Percentiles rank a stretch among this genome's conserved stretches.
These are phyloP conservation scores for Entophlyctis luteolus DNA, from an alignment of 192 early-diverging fungal species.

Conservation along the genomic window DNA sequence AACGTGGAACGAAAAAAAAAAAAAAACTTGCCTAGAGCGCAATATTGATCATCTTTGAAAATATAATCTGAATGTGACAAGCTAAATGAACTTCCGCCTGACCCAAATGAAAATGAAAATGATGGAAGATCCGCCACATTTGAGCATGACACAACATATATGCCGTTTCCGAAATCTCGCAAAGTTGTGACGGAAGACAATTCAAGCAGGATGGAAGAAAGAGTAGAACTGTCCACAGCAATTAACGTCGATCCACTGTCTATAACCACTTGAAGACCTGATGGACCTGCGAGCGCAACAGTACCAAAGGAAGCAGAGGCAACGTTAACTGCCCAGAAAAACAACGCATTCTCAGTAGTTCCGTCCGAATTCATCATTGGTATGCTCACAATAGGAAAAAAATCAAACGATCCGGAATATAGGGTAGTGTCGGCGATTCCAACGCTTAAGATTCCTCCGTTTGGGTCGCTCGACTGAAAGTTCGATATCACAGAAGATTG, in stretches of 20 bases:
- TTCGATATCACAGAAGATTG: not conserved
- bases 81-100: too few species aligned
- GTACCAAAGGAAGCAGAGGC: not conserved
- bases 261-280: not conserved
- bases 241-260: conserved; percentile 12
- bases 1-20: not conserved
- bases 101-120: not conserved
- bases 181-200: not conserved
- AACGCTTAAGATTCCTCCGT: not conserved
- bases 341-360: not conserved
- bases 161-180: not conserved
- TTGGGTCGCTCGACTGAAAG: not conserved
- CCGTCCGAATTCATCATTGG: not conserved
- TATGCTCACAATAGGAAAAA: not conserved
- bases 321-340: conserved; percentile 1
- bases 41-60: not conserved
- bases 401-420: not conserved
- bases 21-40: conserved; percentile 1
- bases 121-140: not conserved
- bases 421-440: not conserved
- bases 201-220: not conserved
- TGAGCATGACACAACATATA: not conserved
- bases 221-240: not conserved
- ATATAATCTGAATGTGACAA: conserved; percentile 1
- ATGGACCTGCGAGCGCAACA: not conserved